Base-by-base conservation (phyloP, 768 basidiomycete genomes). In the Grammothele lineata region DNA sequence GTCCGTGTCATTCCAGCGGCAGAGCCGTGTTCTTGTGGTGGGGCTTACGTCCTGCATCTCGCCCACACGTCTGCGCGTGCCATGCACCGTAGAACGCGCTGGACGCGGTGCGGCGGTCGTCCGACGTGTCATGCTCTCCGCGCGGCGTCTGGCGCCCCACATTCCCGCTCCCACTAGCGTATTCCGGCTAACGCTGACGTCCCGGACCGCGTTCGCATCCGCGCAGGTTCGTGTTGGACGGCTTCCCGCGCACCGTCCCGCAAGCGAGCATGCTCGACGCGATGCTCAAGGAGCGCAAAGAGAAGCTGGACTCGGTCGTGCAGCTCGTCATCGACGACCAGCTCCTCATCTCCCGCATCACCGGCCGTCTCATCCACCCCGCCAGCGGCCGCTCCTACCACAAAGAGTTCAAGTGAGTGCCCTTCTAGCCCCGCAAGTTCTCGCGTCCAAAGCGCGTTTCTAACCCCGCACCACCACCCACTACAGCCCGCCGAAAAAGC, bases 161-260 rank as follows among this genome's bases (percentile, higher is more conserved):
- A 7, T 30, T 30, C 27, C 27, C 7, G 7, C 27, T 23, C 35
- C 18, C 12, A 7, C 45, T 38, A 24, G 24, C 23, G 34, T 49
- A 33, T 40, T 39, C 39, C n/a, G 45, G 18, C 7, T 39, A 27
- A 21, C 26, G 24, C 35, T 51, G 35, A 47, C 26, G 22, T 43
- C 5, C 15, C 34, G n/a, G n/a, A n/a, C n/a, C 25, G 37, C 14
- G 7, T 30, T 7, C 14, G 27, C 27, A 14, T 30, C 11, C 27
- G 37, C 25, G 14, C 57, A 98, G 95, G 30, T 99, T 99, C 68
- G 96, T 99, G 47, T 76, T 99, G 41, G 96, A 99, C 61, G 96
- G 96, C n/a, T 99, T 99, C 81, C 96, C 96, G 34, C 85, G 96
- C 35, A 98, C 95, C 4, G 91, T 98, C 27, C 84, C 88, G 9